Evolutionary conservation across 345 rosid genomes (phyloP).

Genomic region (Dovyalis caffra): DNA sequence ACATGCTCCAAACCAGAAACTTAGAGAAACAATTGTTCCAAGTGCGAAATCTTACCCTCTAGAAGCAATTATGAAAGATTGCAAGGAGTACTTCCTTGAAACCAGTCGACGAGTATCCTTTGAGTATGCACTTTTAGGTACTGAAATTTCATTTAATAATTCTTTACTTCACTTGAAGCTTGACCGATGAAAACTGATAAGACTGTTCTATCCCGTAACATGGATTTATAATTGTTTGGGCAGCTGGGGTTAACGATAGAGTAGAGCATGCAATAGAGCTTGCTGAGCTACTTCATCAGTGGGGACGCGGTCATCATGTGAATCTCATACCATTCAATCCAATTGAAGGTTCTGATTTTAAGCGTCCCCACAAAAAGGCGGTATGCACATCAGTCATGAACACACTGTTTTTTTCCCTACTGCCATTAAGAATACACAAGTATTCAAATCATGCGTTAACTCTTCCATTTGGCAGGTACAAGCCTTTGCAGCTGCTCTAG

Average conservation of each 20-base stretch:
- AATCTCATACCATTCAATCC: slow-evolving; percentile 94
- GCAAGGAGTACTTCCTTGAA: slow-evolving; percentile 76
- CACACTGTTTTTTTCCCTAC: neutral
- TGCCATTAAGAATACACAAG: neutral
- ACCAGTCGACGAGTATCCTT: slow-evolving; percentile 86
- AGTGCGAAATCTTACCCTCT: slow-evolving; percentile 95
- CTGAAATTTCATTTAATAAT: slow-evolving; percentile 9
- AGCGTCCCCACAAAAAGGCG: slow-evolving; percentile 73
- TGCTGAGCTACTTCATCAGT: slow-evolving; percentile 72
- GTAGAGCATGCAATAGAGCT: slow-evolving; percentile 79
- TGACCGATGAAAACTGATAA: neutral
- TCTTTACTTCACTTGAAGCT: neutral
- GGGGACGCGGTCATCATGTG: slow-evolving; percentile 84
- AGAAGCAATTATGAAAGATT: slow-evolving; percentile 88
- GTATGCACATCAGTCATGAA: slow-evolving; percentile 33
- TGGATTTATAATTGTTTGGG: slow-evolving; percentile 17
- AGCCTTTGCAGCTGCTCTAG: slow-evolving; percentile 71
- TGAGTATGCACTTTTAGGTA: slow-evolving; percentile 94
- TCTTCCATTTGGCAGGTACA: slow-evolving; percentile 41
- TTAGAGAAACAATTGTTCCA: slow-evolving; percentile 85
- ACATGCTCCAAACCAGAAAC: slow-evolving; percentile 91
- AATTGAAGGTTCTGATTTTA: slow-evolving; percentile 79
- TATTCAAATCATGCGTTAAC: neutral
- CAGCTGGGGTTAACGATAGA: slow-evolving; percentile 91
- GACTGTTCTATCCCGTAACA: neutral